Evolutionary conservation across 352 stramenopile species (phyloP).

Genomic region (Thalassiosira hispida): DNA sequence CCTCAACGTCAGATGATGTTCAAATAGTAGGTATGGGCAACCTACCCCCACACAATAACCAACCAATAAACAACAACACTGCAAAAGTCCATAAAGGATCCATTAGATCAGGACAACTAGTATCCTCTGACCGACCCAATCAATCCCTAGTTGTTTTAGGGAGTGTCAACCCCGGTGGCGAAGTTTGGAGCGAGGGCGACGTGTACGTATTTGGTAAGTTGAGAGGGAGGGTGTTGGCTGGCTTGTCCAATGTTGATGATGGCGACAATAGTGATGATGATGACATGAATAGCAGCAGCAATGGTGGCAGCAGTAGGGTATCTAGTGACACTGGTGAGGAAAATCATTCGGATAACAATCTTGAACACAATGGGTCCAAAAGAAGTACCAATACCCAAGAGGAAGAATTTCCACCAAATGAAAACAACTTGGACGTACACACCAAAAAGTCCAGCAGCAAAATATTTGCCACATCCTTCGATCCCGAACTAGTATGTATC

Average conservation of each 20-base stretch:
- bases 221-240: slow-evolving; percentile 42
- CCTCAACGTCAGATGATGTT: neutral
- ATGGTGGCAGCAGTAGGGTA: slow-evolving; percentile 6
- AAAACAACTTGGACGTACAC: neutral
- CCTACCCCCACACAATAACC: neutral
- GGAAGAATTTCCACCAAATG: neutral
- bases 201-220: slow-evolving; percentile 58
- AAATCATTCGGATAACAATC: too few species aligned
- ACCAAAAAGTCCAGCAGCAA: slow-evolving; percentile 8
- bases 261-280: neutral
- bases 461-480: slow-evolving; percentile 49
- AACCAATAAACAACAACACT: neutral
- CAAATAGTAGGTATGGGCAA: slow-evolving; percentile 18
- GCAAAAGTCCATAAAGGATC: slow-evolving; percentile 53
- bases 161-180: slow-evolving; percentile 48
- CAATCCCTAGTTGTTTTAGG: slow-evolving; percentile 54
- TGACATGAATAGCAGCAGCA: neutral
- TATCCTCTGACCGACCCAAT: slow-evolving; percentile 36
- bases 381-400: too few species aligned
- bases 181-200: slow-evolving; percentile 55
- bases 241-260: slow-evolving; percentile 17
- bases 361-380: too few species aligned
- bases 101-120: slow-evolving; percentile 47
- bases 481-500: slow-evolving; percentile 55
- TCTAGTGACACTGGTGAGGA: too few species aligned